Percentiles rank a stretch among this genome's conserved stretches.
Evolutionary conservation across 495 filamentous ascomycete species (phyloP).

Genomic region (Rhypophila decipiens): DNA sequence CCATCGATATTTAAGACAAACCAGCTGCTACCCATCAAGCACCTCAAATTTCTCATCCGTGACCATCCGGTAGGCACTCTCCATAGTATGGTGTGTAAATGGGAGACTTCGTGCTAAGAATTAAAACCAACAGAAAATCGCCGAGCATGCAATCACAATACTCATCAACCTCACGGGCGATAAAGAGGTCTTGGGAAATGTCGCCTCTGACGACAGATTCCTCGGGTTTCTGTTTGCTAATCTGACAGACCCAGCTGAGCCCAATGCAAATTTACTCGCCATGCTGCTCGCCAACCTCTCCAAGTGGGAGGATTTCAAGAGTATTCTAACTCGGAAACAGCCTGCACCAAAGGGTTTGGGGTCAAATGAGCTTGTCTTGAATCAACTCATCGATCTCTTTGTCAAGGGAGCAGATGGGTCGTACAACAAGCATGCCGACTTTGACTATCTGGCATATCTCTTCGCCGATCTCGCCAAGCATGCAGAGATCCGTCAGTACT

Average conservation of each 20-base stretch:
- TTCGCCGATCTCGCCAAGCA: conserved; percentile 89
- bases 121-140: conserved; percentile 57
- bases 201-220: conserved; percentile 77
- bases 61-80: conserved; percentile 62
- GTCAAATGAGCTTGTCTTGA: conserved; percentile 68
- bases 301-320: conserved; percentile 67
- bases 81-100: too few species aligned
- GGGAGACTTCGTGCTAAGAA: conserved; percentile 1
- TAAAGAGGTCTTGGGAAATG: conserved; percentile 58
- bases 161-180: conserved; percentile 87
- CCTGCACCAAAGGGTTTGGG: conserved; percentile 50
- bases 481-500: conserved; percentile 66
- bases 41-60: conserved; percentile 80
- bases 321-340: conserved; percentile 59
- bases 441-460: conserved; percentile 86
- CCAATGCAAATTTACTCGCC: conserved; percentile 74
- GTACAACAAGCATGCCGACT: conserved; percentile 82
- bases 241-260: conserved; percentile 53
- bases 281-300: conserved; percentile 92
- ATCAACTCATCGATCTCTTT: conserved; percentile 92
- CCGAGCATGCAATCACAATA: conserved; percentile 87
- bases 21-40: conserved; percentile 70
- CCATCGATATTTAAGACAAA: conserved; percentile 77
- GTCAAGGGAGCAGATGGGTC: conserved; percentile 77
- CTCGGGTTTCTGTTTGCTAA: conserved; percentile 63